Percentiles rank a stretch among this genome's conserved stretches.
phyloP scores from a whole-genome alignment of 2,329 filamentous ascomycete species.

The Fusarium kyushuense region DNA sequence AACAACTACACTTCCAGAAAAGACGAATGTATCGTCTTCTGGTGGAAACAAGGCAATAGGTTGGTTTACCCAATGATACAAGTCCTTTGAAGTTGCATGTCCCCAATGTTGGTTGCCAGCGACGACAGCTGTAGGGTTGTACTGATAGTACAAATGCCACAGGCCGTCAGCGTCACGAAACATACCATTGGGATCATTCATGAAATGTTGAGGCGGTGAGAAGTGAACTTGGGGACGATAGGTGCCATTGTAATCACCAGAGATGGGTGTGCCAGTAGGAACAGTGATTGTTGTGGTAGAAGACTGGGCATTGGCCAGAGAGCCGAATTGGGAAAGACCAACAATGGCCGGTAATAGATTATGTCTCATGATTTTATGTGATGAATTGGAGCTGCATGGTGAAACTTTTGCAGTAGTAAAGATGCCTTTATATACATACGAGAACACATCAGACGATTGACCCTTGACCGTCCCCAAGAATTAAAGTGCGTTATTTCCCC shows the following conservation, averaged over 20 bases:
- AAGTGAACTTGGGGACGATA: conserved; percentile 67
- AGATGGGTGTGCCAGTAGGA: conserved; percentile 42
- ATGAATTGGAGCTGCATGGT: not conserved
- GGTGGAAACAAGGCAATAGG: conserved; percentile 69
- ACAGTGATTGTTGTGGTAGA: conserved; percentile 13
- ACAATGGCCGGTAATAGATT: not conserved
- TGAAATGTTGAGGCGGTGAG: conserved; percentile 64
- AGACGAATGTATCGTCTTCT: conserved; percentile 59
- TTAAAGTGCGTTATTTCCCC: not conserved
- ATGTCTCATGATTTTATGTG: conserved; percentile 1
- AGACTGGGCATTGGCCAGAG: not conserved
- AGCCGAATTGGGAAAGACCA: not conserved
- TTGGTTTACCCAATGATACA: conserved; percentile 75
- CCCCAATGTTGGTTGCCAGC: conserved; percentile 75
- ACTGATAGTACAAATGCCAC: conserved; percentile 76
- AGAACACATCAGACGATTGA: not conserved
- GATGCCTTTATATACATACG: conserved; percentile 3
- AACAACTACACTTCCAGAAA: conserved; percentile 68
- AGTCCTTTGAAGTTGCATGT: conserved; percentile 71
- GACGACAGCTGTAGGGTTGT: conserved; percentile 56
- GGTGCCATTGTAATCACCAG: conserved; percentile 45
- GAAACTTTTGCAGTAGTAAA: fast-evolving
- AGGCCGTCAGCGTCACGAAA: conserved; percentile 67
- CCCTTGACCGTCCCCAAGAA: not conserved
- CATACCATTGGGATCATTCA: conserved; percentile 75